Conservation (phyloP, 306 rosid species). For the Castanea sativa region DNA sequence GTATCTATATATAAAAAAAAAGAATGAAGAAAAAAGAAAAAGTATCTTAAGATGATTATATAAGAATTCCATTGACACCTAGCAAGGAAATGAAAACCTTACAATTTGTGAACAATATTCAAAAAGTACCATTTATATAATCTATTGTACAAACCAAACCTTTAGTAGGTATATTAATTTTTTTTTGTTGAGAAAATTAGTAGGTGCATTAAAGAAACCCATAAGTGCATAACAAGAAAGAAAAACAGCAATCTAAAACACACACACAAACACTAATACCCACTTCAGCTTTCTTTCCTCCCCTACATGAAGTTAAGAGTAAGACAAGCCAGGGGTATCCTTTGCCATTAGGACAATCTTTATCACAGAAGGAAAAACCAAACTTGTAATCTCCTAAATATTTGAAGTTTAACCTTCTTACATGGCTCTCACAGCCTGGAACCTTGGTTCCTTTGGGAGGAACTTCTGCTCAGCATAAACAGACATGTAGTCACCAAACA, state of each 20-base stretch:
- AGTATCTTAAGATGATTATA: neutral
- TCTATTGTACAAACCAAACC: constrained; percentile 38
- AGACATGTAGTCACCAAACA: constrained; percentile 90
- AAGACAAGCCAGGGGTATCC: constrained; percentile 37
- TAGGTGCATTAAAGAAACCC: constrained; percentile 30
- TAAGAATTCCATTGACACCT: neutral
- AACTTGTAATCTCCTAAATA: neutral
- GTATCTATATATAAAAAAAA: too few species aligned
- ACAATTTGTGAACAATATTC: neutral
- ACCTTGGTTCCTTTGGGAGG: constrained; percentile 93
- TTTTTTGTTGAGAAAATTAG: neutral
- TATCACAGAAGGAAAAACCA: neutral
- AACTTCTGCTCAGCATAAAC: constrained; percentile 88
- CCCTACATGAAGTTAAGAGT: constrained; percentile 22
- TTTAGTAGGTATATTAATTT: neutral
- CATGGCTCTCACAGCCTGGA: constrained; percentile 63
- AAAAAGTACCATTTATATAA: constrained; percentile 18
- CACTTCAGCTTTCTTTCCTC: constrained; percentile 40
- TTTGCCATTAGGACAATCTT: constrained; percentile 27
- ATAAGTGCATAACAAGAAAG: constrained; percentile 13
- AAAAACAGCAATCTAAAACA: constrained; percentile 23
- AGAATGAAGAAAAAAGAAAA: neutral
- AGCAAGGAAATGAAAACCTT: constrained; percentile 11
- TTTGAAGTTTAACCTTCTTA: constrained; percentile 13
- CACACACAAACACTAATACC: constrained; percentile 28